phyloP scores from a whole-genome alignment of 2,329 filamentous ascomycete species.

The Fusarium avenaceum region DNA sequence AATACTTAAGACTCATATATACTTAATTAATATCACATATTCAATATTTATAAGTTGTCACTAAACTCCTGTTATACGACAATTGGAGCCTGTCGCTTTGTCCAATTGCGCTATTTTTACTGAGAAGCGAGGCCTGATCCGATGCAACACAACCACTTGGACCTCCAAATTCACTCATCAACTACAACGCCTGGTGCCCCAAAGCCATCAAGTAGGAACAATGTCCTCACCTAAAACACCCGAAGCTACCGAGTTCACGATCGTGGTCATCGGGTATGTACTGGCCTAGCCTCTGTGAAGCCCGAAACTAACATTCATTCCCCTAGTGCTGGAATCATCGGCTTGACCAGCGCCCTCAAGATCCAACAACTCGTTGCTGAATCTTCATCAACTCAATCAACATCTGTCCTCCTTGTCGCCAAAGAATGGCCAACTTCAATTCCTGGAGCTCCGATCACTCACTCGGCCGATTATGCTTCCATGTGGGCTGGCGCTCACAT shows the following conservation, averaged over 20 bases:
- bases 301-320: not conserved
- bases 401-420: conserved; percentile 48
- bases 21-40: too few relatives aligned
- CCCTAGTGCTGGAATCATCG: conserved; percentile 66
- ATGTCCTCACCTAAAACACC: conserved; percentile 17
- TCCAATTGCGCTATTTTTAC: not conserved
- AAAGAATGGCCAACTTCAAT: conserved; percentile 55
- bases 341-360: conserved; percentile 63
- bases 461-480: conserved; percentile 64
- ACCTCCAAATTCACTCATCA: not conserved
- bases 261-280: conserved; percentile 51
- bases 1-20: too few relatives aligned
- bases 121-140: not conserved
- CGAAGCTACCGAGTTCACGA: conserved; percentile 23
- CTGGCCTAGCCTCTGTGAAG: fast-evolving
- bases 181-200: not conserved
- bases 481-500: conserved; percentile 71
- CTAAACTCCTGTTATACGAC: not conserved
- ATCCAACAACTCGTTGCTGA: conserved; percentile 53
- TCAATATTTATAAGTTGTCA: not conserved
- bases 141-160: not conserved
- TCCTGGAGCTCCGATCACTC: conserved; percentile 48
- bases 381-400: not conserved
- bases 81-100: fast-evolving
- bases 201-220: not conserved